Conservation (phyloP, 192 early-diverging fungal genomes). For the Backusella australiensis region DNA sequence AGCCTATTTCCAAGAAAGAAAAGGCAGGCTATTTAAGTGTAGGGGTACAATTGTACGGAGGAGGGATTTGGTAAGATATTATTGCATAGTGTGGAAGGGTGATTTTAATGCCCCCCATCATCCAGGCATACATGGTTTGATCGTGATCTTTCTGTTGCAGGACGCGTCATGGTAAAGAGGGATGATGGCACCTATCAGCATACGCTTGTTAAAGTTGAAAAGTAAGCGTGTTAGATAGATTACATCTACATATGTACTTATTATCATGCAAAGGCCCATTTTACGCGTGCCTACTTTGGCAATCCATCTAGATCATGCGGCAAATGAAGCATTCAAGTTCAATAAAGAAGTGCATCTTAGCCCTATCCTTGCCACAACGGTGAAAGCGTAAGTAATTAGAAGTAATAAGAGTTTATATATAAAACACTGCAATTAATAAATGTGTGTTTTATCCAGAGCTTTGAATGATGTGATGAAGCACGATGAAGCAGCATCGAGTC, state of each 20-base stretch:
- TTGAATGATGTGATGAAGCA: constrained; percentile 22
- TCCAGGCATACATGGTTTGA: constrained; percentile 94
- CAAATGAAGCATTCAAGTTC: constrained; percentile 80
- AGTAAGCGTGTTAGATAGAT: constrained; percentile 26
- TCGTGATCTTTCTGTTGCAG: constrained; percentile 93
- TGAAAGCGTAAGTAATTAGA: constrained; percentile 42
- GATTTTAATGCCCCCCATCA: neutral
- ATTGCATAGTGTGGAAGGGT: neutral
- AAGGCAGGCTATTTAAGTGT: constrained; percentile 87
- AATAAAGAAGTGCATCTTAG: constrained; percentile 93
- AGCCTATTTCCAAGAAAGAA: constrained; percentile 92
- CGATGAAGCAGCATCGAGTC: neutral
- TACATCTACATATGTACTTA: neutral
- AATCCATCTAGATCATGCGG: constrained; percentile 88
- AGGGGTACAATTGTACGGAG: constrained; percentile 89
- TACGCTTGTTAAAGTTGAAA: constrained; percentile 75
- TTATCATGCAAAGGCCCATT: constrained; percentile 60
- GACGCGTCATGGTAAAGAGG: constrained; percentile 81
- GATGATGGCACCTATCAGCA: constrained; percentile 65
- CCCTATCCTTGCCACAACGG: constrained; percentile 80
- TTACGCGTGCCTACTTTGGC: constrained; percentile 94
- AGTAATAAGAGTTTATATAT: neutral
- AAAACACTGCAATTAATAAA: neutral
- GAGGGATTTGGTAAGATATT: constrained; percentile 74
- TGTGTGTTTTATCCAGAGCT: constrained; percentile 1